These are phyloP conservation scores for Arbutus unedo DNA, from an alignment of 148 eudicot genomes.

Conservation along the genomic window DNA sequence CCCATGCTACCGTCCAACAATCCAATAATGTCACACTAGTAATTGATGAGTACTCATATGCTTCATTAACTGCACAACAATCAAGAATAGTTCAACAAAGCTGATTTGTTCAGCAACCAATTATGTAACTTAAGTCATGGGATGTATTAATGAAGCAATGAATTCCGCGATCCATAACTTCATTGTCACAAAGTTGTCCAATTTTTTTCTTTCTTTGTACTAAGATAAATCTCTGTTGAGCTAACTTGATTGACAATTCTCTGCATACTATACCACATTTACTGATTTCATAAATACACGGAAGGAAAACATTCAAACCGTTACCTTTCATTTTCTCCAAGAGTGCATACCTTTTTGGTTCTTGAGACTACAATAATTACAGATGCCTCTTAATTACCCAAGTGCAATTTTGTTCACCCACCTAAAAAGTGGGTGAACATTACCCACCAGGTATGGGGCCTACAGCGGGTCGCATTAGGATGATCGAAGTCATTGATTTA, in stretches of 20 bases:
- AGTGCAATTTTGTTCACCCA: no score
- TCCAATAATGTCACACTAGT: slow-evolving; percentile 85
- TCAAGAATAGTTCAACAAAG: not conserved
- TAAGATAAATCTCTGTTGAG: not conserved
- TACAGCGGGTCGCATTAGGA: no score
- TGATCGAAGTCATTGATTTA: no score
- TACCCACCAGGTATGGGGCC: no score
- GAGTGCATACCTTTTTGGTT: not conserved
- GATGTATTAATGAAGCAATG: not conserved
- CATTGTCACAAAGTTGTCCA: not conserved
- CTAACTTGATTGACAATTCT: not conserved
- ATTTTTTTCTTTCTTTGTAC: not conserved
- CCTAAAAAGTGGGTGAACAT: no score
- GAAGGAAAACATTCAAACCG: not conserved
- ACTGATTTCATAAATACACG: not conserved
- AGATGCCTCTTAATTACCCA: not conserved
- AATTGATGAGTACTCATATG: slow-evolving; percentile 76
- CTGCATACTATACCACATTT: not conserved
- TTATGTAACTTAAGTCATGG: not conserved
- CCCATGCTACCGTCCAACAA: slow-evolving; percentile 87
- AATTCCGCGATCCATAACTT: not conserved
- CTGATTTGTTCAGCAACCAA: not conserved
- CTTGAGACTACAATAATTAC: not conserved
- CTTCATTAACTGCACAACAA: slow-evolving; percentile 65
- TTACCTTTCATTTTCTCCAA: not conserved